Evolutionary conservation across 495 filamentous ascomycete species (phyloP).

Genomic region (Mytilinidion resinicola): DNA sequence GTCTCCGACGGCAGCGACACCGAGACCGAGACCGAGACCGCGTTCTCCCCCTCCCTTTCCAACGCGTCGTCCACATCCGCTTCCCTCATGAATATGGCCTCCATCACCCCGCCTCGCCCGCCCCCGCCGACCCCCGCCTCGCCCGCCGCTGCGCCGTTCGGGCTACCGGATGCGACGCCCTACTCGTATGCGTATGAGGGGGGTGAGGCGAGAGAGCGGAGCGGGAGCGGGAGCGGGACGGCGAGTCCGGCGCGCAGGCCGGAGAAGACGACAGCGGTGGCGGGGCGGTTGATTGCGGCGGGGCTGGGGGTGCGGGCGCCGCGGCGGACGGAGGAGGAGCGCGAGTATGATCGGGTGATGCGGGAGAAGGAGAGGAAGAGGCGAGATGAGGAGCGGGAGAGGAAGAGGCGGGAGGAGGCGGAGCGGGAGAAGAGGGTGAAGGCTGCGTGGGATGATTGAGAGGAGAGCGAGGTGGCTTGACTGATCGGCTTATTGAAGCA

Average conservation of each 20-base stretch:
- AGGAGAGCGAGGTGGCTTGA: too few species aligned
- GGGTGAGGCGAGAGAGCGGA: neutral
- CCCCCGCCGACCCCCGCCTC: slow-evolving; percentile 29
- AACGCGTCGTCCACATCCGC: slow-evolving; percentile 22
- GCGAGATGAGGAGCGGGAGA: slow-evolving; percentile 65
- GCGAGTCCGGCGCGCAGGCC: slow-evolving; percentile 47
- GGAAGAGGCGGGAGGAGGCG: slow-evolving; percentile 53
- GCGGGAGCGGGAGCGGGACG: slow-evolving; percentile 14
- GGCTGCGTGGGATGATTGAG: slow-evolving; percentile 77
- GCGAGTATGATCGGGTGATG: slow-evolving; percentile 74
- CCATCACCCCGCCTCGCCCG: slow-evolving; percentile 17
- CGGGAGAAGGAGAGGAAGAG: slow-evolving; percentile 79
- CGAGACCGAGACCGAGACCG: slow-evolving; percentile 46
- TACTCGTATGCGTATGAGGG: neutral
- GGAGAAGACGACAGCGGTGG: slow-evolving; percentile 89
- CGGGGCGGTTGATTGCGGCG: slow-evolving; percentile 81
- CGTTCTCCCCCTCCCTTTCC: slow-evolving; percentile 50
- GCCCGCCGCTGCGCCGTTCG: slow-evolving; percentile 13
- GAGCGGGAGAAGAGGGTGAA: slow-evolving; percentile 65
- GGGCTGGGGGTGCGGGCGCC: slow-evolving; percentile 78
- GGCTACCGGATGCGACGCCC: slow-evolving; percentile 12
- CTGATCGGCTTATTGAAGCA: neutral
- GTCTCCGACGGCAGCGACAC: slow-evolving; percentile 43
- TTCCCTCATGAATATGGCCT: slow-evolving; percentile 18
- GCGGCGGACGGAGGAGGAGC: slow-evolving; percentile 79